Evolutionary conservation across 2,329 filamentous ascomycete species (phyloP), one percentile per base, ranked within the genome.

Genomic region (Beauveria australis): DNA sequence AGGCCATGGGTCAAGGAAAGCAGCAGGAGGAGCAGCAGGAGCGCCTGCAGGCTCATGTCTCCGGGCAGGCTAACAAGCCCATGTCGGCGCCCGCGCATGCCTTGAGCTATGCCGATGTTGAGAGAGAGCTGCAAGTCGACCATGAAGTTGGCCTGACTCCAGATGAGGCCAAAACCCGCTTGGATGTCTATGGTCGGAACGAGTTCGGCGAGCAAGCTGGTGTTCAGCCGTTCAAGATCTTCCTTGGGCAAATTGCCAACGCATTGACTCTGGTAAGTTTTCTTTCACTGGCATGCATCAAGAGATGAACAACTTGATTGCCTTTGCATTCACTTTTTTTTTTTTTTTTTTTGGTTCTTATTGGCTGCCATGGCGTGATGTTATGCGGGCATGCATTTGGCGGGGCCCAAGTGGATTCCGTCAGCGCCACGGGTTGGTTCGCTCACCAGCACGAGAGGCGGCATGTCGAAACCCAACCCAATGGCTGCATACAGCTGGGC

Each of bases 161-260:
- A 5, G 71, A 71, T 1, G 84, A 88, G 63, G 85, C 81, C 19
- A 76, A 78, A 64, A 67, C 69, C 10, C 79, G 85, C 24, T 73
- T 87, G 1, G 77, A 81, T 28, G 72, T 82, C 52, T 81, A 82
- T 72, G 86, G 86, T 4, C 72, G 75, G 18, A 89, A 89, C 65
- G 81, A 88, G 62, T 79, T 89, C 12, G 83, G 85, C 56, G 81
- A 85, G 52, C 79, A 76, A 7, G 75, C 80, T 58, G 81, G 82
- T 9, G 85, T 89, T 24, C 81, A 82, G 60, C 79, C 83, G 30
- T 65, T 80, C 60, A 86, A 87, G 68, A 89, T 89, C 63, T 73
- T 89, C 24, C 75, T 88, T 53, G 78, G 81, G 37, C 86, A 89
- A 68, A 76, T 89, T 58, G 85, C 84, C 62, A 89, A 89, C 71